Percentiles rank a stretch among this genome's conserved stretches.
Evolutionary conservation across 306 rosid species (phyloP).

Genomic region (Gleditsia sinensis): DNA sequence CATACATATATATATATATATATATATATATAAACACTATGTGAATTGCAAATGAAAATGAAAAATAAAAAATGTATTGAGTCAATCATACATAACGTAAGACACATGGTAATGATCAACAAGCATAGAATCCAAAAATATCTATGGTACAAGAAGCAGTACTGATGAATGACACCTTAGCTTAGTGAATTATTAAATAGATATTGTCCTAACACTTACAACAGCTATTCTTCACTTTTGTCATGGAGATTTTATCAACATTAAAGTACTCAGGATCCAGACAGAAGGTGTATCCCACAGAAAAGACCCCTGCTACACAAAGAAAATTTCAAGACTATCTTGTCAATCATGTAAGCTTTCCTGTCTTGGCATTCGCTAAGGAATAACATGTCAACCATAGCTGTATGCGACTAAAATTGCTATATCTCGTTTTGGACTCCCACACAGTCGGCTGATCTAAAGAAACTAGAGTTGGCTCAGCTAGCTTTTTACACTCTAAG

Average conservation of each 20-base stretch:
- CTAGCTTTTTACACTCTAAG: neutral
- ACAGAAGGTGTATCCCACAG: neutral
- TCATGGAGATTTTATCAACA: neutral
- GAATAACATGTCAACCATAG: neutral
- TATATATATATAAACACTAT: neutral
- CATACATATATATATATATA: too few species aligned
- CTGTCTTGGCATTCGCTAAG: neutral
- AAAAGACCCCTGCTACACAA: too few species aligned
- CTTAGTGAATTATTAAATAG: conserved; percentile 2
- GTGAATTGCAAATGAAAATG: conserved; percentile 16
- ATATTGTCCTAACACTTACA: neutral
- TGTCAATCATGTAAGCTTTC: conserved; percentile 13
- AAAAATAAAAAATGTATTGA: neutral
- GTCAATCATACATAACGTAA: neutral
- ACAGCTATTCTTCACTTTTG: neutral
- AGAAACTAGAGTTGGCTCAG: neutral
- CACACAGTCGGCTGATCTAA: neutral
- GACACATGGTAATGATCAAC: neutral
- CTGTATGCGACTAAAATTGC: neutral
- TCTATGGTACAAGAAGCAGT: neutral
- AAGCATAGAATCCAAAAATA: neutral
- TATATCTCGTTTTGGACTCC: neutral
- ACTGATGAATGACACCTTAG: neutral
- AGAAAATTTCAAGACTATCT: conserved; percentile 4
- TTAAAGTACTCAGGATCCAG: neutral